Conservation (phyloP, 108 stramenopile species). For the Cyclotella cryptica region DNA sequence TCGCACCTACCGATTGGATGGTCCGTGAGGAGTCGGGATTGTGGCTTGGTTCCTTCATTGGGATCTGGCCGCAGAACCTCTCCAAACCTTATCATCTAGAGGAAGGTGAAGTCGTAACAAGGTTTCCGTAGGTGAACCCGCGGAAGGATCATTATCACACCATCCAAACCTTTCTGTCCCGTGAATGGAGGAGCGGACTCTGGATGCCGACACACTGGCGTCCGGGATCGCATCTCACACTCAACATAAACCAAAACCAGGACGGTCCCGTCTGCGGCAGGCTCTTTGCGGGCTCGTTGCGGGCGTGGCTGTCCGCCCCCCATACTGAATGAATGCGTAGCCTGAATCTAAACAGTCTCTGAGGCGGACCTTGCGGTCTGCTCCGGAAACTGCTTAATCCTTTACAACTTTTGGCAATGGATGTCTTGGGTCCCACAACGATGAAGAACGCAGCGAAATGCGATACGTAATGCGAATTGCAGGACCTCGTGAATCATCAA, state of each 20-base stretch:
- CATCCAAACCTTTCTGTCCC: conserved; percentile 70
- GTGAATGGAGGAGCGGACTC: conserved; percentile 44
- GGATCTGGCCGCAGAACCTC: no score
- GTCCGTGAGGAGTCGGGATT: no score
- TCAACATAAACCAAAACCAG: no score
- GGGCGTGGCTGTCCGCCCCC: conserved; percentile 20
- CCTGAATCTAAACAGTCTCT: conserved; percentile 31
- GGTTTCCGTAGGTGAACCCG: conserved; percentile 99
- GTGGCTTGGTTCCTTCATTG: no score
- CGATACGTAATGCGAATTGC: conserved; percentile 98
- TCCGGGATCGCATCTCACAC: no score
- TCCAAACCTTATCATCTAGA: conserved; percentile 95
- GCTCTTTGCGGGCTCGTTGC: background rate
- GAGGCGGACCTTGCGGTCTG: conserved; percentile 25
- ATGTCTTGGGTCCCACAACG: conserved; percentile 98
- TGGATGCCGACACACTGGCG: conserved; percentile 32
- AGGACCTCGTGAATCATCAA: conserved; percentile 94
- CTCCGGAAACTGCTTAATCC: conserved; percentile 47
- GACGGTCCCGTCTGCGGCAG: no score
- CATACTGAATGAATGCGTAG: conserved; percentile 24
- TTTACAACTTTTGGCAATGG: conserved; percentile 95
- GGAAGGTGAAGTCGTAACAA: conserved; percentile 99
- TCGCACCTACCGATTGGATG: no score
- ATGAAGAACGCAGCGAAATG: conserved; percentile 99
- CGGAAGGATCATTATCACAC: conserved; percentile 98